phyloP scores from a whole-genome alignment of 1,284 basidiomycete genomes.

The Butyriboletus pseudospeciosus region DNA sequence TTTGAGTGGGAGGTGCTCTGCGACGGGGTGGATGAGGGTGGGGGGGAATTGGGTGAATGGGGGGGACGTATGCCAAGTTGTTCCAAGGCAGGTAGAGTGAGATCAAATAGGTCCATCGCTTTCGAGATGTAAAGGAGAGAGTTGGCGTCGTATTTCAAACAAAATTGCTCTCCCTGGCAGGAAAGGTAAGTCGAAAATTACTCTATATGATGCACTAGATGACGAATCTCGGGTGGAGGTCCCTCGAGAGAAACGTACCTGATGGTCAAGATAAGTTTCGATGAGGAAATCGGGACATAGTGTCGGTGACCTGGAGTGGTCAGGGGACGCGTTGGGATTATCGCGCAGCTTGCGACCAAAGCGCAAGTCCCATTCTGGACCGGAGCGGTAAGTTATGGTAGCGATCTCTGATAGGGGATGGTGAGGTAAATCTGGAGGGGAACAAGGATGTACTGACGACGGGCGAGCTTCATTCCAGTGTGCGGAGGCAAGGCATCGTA shows the following conservation, averaged over 20 bases:
- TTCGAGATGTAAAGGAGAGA: conserved; percentile 98
- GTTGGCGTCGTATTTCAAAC: conserved; percentile 98
- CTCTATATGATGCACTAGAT: not conserved
- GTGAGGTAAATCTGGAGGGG: not conserved
- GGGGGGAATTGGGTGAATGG: conserved; percentile 24
- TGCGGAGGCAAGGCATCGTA: conserved; percentile 94
- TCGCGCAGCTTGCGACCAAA: conserved; percentile 77
- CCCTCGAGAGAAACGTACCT: conserved; percentile 42
- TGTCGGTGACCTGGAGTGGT: conserved; percentile 53
- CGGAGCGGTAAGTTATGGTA: conserved; percentile 98
- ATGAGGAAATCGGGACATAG: conserved; percentile 98
- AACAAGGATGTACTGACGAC: conserved; percentile 58
- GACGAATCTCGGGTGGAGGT: not conserved
- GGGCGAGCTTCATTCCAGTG: conserved; percentile 96
- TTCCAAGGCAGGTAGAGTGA: conserved; percentile 76
- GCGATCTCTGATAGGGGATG: conserved; percentile 73
- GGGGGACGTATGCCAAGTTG: conserved; percentile 54
- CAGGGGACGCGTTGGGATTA: not conserved
- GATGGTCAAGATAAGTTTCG: conserved; percentile 98
- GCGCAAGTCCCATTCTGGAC: conserved; percentile 97
- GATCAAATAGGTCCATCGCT: conserved; percentile 99
- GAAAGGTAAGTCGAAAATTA: not conserved
- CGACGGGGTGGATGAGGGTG: conserved; percentile 22
- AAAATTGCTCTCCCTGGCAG: conserved; percentile 82
- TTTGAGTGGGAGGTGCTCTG: conserved; percentile 56